These are phyloP conservation scores for Caloboletus inedulis DNA, from an alignment of 1,284 basidiomycete genomes.

Conservation along the genomic window DNA sequence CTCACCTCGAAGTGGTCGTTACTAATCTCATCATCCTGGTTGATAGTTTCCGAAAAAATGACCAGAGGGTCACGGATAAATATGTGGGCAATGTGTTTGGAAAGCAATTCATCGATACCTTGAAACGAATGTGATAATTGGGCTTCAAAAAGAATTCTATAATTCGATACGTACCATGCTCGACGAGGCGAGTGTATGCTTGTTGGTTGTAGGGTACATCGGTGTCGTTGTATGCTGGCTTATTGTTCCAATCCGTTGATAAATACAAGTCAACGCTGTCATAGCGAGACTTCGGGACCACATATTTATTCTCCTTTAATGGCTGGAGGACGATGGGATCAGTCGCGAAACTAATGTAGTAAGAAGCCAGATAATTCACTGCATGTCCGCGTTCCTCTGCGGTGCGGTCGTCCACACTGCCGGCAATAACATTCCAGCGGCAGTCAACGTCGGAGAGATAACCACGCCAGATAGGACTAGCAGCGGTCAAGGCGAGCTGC, in stretches of 20 bases:
- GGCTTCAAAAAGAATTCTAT: background rate
- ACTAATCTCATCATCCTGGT: constrained; percentile 85
- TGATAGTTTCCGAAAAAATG: constrained; percentile 90
- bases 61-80: constrained; percentile 99
- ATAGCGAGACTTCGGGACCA: constrained; percentile 95
- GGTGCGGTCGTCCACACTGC: constrained; percentile 95
- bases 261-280: constrained; percentile 96
- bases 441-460: constrained; percentile 96
- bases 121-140: background rate
- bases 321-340: constrained; percentile 49
- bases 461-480: constrained; percentile 92
- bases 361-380: constrained; percentile 48
- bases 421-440: constrained; percentile 98
- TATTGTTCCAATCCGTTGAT: constrained; percentile 82
- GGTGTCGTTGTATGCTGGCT: constrained; percentile 92
- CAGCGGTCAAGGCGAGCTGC: constrained; percentile 90
- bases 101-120: constrained; percentile 87
- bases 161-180: constrained; percentile 56
- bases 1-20: constrained; percentile 95
- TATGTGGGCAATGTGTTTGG: constrained; percentile 91
- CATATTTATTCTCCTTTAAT: constrained; percentile 67
- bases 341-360: constrained; percentile 3
- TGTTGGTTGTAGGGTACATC: constrained; percentile 75
- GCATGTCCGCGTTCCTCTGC: constrained; percentile 84
- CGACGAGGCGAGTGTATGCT: constrained; percentile 68